phyloP scores from a whole-genome alignment of 192 early-diverging fungal genomes.

The Physocladia obscura region DNA sequence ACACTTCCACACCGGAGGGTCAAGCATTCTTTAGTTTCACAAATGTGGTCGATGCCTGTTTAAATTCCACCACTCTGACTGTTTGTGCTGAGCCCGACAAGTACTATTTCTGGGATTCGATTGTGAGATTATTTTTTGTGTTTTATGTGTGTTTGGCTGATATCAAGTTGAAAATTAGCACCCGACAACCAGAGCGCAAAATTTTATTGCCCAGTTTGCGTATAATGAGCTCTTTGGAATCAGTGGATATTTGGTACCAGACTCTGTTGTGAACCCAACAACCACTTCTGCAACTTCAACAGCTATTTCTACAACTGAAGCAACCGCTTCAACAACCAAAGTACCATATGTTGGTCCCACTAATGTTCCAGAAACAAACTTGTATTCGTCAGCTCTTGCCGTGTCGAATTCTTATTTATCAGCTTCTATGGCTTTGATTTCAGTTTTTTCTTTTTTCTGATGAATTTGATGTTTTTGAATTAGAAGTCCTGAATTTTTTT shows the following conservation, averaged over 20 bases:
- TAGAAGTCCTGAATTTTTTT: no score
- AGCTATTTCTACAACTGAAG: background rate
- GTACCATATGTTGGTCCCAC: no score
- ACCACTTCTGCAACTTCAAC: constrained; percentile 6
- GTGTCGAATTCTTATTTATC: no score
- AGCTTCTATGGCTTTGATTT: no score
- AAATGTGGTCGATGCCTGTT: constrained; percentile 1
- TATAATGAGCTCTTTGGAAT: constrained; percentile 5
- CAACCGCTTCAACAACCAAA: no score
- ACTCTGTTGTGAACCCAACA: background rate
- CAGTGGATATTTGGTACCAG: background rate
- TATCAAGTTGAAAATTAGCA: no score
- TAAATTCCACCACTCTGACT: background rate
- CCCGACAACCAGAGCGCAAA: constrained; percentile 8
- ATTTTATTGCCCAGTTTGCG: constrained; percentile 1
- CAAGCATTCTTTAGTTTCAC: background rate
- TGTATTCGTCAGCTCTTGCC: no score
- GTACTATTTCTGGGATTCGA: constrained; percentile 2
- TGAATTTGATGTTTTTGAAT: no score
- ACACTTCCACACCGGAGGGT: background rate
- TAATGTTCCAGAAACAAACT: no score
- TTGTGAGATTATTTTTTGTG: no score
- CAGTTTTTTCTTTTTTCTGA: no score
- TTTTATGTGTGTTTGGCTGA: no score
- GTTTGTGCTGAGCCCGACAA: constrained; percentile 5